Percentiles rank a stretch among this genome's conserved stretches.
These are phyloP conservation scores for Cladorrhinum sp. DNA, from an alignment of 2,329 filamentous ascomycete species.

Conservation along the genomic window DNA sequence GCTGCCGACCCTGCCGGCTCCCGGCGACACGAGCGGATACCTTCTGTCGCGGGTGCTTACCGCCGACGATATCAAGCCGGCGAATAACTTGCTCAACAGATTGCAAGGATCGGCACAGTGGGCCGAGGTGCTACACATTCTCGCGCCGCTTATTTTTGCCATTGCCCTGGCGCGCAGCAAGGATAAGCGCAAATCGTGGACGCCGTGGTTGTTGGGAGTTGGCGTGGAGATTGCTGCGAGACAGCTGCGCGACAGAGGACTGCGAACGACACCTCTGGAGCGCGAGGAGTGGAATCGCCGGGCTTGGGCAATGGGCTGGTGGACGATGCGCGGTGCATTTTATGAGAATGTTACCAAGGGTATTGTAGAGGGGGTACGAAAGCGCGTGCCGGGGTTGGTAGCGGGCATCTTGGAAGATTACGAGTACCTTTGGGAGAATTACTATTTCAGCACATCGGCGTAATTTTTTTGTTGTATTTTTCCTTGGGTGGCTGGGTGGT, in stretches of 20 bases:
- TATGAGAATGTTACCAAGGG: conserved; percentile 88
- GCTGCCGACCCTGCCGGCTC: conserved; percentile 77
- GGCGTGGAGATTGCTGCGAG: conserved; percentile 83
- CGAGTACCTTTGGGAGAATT: conserved; percentile 96
- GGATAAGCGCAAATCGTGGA: conserved; percentile 68
- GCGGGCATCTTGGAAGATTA: conserved; percentile 91
- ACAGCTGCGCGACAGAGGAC: conserved; percentile 72
- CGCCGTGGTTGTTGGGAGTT: conserved; percentile 85
- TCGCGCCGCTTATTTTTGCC: conserved; percentile 85
- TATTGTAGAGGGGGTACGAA: conserved; percentile 68
- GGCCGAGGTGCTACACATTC: conserved; percentile 87
- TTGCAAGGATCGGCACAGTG: conserved; percentile 70
- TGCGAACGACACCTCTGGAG: conserved; percentile 83
- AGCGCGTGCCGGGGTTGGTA: conserved; percentile 75
- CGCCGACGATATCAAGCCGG: conserved; percentile 94
- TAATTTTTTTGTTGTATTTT: conserved; percentile 20
- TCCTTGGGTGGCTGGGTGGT: neutral
- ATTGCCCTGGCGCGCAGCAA: conserved; percentile 71
- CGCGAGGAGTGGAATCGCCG: conserved; percentile 84
- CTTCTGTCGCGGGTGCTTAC: conserved; percentile 87
- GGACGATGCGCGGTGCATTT: conserved; percentile 93
- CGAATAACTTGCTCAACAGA: conserved; percentile 78
- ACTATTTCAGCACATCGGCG: conserved; percentile 73
- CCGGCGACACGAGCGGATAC: conserved; percentile 80
- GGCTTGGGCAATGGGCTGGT: conserved; percentile 91